Evolutionary conservation across 805 yeast species (phyloP).

Genomic region (Candida easanensis): DNA sequence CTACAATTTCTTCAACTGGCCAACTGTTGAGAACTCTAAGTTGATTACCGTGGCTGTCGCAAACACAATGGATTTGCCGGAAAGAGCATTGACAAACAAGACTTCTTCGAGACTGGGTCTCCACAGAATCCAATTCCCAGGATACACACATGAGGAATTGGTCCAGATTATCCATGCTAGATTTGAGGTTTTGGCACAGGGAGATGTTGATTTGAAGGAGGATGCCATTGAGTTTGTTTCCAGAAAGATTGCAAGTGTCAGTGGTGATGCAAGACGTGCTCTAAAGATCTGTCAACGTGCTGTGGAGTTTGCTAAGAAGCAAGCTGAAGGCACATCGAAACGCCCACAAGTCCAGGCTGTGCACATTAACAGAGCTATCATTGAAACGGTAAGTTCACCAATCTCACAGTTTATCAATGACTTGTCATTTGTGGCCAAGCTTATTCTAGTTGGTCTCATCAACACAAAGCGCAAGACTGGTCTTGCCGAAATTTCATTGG

Average conservation of each 20-base stretch:
- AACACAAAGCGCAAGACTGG: constrained; percentile 66
- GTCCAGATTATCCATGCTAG: constrained; percentile 71
- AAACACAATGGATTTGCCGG: constrained; percentile 96
- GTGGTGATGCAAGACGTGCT: constrained; percentile 97
- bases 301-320: constrained; percentile 63
- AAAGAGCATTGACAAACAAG: constrained; percentile 80
- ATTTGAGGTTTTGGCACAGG: constrained; percentile 45
- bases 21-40: constrained; percentile 74
- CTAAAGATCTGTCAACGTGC: constrained; percentile 85
- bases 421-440: constrained; percentile 66
- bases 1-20: constrained; percentile 98
- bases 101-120: constrained; percentile 89
- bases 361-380: constrained; percentile 77
- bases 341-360: constrained; percentile 51
- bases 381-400: constrained; percentile 77
- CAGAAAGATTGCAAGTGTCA: constrained; percentile 90
- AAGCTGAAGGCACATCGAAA: neutral
- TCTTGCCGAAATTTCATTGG: constrained; percentile 64
- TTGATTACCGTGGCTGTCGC: constrained; percentile 91
- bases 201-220: constrained; percentile 38
- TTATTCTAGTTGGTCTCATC: constrained; percentile 68
- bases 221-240: constrained; percentile 92
- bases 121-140: constrained; percentile 81
- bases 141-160: constrained; percentile 79
- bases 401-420: constrained; percentile 53